phyloP scores from a whole-genome alignment of 352 stramenopile species.

The Phytophthora ramorum region DNA sequence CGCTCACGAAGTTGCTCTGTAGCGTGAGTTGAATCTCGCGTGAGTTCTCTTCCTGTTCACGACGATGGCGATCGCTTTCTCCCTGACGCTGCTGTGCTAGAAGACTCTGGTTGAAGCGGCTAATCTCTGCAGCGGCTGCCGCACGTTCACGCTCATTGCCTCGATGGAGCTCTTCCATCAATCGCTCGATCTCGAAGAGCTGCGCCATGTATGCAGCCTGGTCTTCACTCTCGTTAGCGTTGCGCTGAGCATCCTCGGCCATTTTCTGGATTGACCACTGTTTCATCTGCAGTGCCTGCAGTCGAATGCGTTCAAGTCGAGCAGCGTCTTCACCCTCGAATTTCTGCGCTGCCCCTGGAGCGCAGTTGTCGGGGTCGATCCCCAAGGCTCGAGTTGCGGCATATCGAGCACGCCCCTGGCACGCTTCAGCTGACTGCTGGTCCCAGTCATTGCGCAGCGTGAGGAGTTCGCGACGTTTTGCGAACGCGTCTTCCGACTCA shows the following conservation, averaged over 20 bases:
- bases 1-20: conserved; percentile 71
- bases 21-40: conserved; percentile 69
- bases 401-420: conserved; percentile 38
- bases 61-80: conserved; percentile 39
- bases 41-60: conserved; percentile 60
- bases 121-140: conserved; percentile 53
- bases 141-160: conserved; percentile 60
- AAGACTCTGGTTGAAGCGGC: conserved; percentile 63
- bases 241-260: conserved; percentile 52
- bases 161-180: conserved; percentile 65
- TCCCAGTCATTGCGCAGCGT: conserved; percentile 77
- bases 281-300: conserved; percentile 75
- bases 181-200: conserved; percentile 59
- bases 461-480: conserved; percentile 64
- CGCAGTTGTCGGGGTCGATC: conserved; percentile 67
- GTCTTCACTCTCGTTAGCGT: conserved; percentile 47
- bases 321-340: conserved; percentile 72
- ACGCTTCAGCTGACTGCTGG: conserved; percentile 41
- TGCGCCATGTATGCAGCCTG: conserved; percentile 51
- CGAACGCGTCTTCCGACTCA: conserved; percentile 71
- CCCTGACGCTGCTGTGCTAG: conserved; percentile 50
- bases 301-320: conserved; percentile 58
- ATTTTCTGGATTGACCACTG: conserved; percentile 72
- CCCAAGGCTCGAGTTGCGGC: conserved; percentile 38
- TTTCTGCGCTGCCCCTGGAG: conserved; percentile 65